Evolutionary conservation across 257 asterid species (phyloP).

Genomic region (Petunia axillaris): DNA sequence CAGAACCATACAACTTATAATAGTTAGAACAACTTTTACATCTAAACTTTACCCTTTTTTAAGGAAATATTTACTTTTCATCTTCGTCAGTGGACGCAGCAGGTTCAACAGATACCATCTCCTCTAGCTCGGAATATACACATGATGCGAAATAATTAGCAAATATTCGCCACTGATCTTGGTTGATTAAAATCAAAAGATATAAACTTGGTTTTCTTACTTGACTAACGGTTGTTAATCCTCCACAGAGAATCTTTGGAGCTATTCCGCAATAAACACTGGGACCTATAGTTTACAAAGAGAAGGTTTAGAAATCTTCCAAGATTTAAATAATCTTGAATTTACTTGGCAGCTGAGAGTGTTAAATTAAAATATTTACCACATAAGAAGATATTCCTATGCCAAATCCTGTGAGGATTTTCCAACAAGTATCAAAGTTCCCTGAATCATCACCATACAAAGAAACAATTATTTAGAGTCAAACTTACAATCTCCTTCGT

Average conservation of each 20-base stretch:
- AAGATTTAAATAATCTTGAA: not conserved
- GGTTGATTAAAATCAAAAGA: not conserved
- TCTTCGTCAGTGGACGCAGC: no score
- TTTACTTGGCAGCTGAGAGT: not conserved
- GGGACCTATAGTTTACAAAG: conserved; percentile 55
- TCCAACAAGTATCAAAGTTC: conserved; percentile 63
- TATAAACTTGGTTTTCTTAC: conserved; percentile 32
- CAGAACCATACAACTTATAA: not conserved
- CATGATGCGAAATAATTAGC: no score
- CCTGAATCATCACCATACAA: conserved; percentile 44
- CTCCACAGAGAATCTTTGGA: conserved; percentile 81
- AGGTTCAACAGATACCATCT: no score
- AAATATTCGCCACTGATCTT: not conserved
- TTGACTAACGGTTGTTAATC: conserved; percentile 83
- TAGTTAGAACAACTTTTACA: not conserved
- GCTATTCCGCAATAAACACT: conserved; percentile 82
- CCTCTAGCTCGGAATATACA: no score
- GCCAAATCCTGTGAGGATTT: conserved; percentile 85
- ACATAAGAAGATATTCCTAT: conserved; percentile 83
- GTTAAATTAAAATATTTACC: conserved; percentile 39
- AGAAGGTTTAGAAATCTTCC: not conserved
- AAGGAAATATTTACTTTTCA: not conserved
- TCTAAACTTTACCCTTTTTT: not conserved
- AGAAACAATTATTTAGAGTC: not conserved
- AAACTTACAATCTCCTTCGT: not conserved